Conservation (phyloP, 805 yeast species). For the Kodamaea neixiangensis region DNA sequence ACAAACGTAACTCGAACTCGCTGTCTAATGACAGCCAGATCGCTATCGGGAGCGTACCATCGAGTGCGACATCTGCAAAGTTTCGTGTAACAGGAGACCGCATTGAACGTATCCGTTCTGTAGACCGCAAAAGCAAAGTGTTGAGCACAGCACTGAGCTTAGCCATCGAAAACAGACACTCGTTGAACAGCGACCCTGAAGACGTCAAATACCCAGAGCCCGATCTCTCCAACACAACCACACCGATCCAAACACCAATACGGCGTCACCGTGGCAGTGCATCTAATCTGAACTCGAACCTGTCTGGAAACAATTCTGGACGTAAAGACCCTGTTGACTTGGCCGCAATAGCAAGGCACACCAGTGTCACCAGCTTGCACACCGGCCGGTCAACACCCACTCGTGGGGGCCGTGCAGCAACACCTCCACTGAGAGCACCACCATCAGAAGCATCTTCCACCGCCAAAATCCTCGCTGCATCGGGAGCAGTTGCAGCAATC, state of each 20-base stretch:
- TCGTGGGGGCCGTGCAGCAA: constrained; percentile 1
- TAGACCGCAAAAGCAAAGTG: constrained; percentile 15
- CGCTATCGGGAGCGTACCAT: constrained; percentile 9
- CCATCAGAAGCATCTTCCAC: constrained; percentile 4
- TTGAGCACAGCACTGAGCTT: constrained; percentile 20
- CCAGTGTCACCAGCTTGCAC: constrained; percentile 2
- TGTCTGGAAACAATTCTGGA: constrained; percentile 4
- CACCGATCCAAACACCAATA: constrained; percentile 14
- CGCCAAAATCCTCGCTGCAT: not conserved
- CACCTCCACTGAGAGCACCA: constrained; percentile 2
- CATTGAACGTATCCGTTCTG: constrained; percentile 12
- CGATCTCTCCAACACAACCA: constrained; percentile 15
- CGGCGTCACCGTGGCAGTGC: constrained; percentile 3
- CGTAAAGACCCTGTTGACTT: constrained; percentile 1
- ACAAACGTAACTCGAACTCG: constrained; percentile 12
- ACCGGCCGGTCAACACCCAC: constrained; percentile 2
- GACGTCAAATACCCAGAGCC: constrained; percentile 27
- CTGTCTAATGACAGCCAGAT: constrained; percentile 8
- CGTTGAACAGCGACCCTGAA: constrained; percentile 15
- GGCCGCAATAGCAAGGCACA: constrained; percentile 4
- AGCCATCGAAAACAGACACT: constrained; percentile 18
- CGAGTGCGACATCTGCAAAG: constrained; percentile 12
- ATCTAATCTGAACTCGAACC: constrained; percentile 3
- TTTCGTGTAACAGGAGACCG: constrained; percentile 16
- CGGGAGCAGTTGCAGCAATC: not conserved